A percentile compares a stretch with the other conserved stretches of the same genome.
Conservation (phyloP, 768 basidiomycete genomes). For the Nidularia pulvinata region DNA sequence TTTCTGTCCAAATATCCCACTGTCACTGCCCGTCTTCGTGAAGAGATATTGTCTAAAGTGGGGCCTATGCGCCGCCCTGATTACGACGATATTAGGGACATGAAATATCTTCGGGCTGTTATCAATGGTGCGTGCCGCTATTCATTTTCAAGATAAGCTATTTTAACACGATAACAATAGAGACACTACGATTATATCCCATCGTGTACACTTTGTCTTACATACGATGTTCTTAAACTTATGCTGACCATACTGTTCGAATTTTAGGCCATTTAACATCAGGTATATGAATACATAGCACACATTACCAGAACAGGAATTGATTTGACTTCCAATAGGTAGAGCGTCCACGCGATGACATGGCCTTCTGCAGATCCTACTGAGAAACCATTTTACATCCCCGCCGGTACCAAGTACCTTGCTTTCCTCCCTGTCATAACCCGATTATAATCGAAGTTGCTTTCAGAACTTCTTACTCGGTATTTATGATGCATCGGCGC, state of each 20-base stretch:
- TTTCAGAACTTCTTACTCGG: slow-evolving; percentile 45
- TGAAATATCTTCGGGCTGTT: slow-evolving; percentile 65
- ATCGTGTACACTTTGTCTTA: slow-evolving; percentile 33
- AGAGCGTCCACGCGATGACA: slow-evolving; percentile 39
- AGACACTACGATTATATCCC: slow-evolving; percentile 58
- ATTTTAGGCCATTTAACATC: slow-evolving; percentile 40
- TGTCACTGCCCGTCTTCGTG: slow-evolving; percentile 44
- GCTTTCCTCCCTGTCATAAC: background rate
- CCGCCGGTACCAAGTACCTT: slow-evolving; percentile 41
- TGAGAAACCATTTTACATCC: slow-evolving; percentile 53
- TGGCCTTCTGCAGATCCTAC: slow-evolving; percentile 43
- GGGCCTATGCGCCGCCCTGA: slow-evolving; percentile 44
- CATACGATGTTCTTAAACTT: background rate
- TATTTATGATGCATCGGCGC: slow-evolving; percentile 65
- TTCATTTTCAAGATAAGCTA: background rate
- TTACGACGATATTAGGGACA: slow-evolving; percentile 39
- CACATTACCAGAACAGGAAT: slow-evolving; percentile 16
- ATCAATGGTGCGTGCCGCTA: slow-evolving; percentile 48
- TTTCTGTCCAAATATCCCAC: slow-evolving; percentile 51
- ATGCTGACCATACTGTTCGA: background rate
- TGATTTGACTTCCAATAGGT: slow-evolving; percentile 12
- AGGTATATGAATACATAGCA: slow-evolving; percentile 22
- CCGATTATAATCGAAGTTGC: background rate
- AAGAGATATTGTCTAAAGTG: slow-evolving; percentile 54
- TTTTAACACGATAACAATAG: too few relatives aligned